Conservation (phyloP, 495 filamentous ascomycete genomes). For the Aspergillus indologenus region DNA sequence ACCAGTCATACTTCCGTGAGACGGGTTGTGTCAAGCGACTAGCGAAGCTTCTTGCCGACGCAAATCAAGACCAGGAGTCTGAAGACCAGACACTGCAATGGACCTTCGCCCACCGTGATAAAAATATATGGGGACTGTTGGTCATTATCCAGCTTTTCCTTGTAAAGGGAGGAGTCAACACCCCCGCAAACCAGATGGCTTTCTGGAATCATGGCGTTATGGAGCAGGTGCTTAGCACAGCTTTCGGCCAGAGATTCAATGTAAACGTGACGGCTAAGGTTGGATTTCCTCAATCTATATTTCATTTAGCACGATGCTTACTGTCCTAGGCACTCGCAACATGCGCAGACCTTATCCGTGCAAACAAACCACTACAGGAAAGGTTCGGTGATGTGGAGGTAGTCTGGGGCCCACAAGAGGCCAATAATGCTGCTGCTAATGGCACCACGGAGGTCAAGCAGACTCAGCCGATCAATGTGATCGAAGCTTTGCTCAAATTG, state of each 20-base stretch:
- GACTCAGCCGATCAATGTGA: slow-evolving; percentile 69
- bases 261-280: slow-evolving; percentile 80
- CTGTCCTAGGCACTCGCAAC: slow-evolving; percentile 66
- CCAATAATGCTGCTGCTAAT: slow-evolving; percentile 32
- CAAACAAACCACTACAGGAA: slow-evolving; percentile 77
- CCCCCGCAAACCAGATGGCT: slow-evolving; percentile 76
- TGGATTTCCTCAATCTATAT: slow-evolving; percentile 19
- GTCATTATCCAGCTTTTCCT: slow-evolving; percentile 85
- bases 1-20: slow-evolving; percentile 92
- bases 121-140: slow-evolving; percentile 87
- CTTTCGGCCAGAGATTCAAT: slow-evolving; percentile 73
- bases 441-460: slow-evolving; percentile 46
- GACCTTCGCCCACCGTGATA: slow-evolving; percentile 74
- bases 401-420: slow-evolving; percentile 33
- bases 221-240: slow-evolving; percentile 75
- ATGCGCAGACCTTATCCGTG: slow-evolving; percentile 84
- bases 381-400: slow-evolving; percentile 74
- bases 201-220: slow-evolving; percentile 83
- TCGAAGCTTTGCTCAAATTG: slow-evolving; percentile 89
- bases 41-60: slow-evolving; percentile 63
- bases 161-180: slow-evolving; percentile 72
- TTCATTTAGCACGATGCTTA: slow-evolving; percentile 16
- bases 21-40: slow-evolving; percentile 78
- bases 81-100: slow-evolving; percentile 66
- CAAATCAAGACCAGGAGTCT: slow-evolving; percentile 52